Evolutionary conservation across 2,329 filamentous ascomycete genomes (phyloP).

Genomic region (Sporothrix brasiliensis): DNA sequence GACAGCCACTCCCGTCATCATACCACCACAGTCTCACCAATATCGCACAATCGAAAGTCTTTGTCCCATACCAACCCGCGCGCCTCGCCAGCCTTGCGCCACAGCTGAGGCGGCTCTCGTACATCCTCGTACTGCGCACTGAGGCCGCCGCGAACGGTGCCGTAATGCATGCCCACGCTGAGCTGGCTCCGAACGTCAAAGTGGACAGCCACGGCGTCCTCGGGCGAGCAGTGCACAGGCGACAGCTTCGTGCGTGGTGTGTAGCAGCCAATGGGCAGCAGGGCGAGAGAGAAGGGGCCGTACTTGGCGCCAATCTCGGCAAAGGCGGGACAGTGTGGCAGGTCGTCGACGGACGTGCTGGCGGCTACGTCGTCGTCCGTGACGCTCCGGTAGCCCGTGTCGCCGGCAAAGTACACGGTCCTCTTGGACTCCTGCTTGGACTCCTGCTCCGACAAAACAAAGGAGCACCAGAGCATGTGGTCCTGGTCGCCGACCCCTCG

Average conservation of each 20-base stretch:
- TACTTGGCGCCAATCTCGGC: constrained; percentile 75
- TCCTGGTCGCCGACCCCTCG: constrained; percentile 61
- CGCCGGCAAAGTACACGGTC: constrained; percentile 68
- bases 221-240: constrained; percentile 80
- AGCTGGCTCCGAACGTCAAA: constrained; percentile 73
- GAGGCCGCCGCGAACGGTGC: constrained; percentile 50
- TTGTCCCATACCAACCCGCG: constrained; percentile 59
- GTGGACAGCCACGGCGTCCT: constrained; percentile 88
- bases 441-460: constrained; percentile 46
- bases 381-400: constrained; percentile 63
- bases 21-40: constrained; percentile 57
- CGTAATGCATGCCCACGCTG: constrained; percentile 93
- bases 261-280: constrained; percentile 93
- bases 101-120: constrained; percentile 63
- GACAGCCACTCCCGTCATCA: neutral
- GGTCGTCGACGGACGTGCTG: constrained; percentile 27
- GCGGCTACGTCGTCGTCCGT: constrained; percentile 19
- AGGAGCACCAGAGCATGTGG: constrained; percentile 71
- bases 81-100: constrained; percentile 62
- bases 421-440: no score
- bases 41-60: constrained; percentile 65
- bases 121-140: constrained; percentile 57
- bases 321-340: constrained; percentile 80
- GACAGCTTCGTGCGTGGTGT: constrained; percentile 71
- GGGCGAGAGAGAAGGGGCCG: constrained; percentile 84